Conservation (phyloP, 495 filamentous ascomycete species). For the Diplogelasinospora grovesii region DNA sequence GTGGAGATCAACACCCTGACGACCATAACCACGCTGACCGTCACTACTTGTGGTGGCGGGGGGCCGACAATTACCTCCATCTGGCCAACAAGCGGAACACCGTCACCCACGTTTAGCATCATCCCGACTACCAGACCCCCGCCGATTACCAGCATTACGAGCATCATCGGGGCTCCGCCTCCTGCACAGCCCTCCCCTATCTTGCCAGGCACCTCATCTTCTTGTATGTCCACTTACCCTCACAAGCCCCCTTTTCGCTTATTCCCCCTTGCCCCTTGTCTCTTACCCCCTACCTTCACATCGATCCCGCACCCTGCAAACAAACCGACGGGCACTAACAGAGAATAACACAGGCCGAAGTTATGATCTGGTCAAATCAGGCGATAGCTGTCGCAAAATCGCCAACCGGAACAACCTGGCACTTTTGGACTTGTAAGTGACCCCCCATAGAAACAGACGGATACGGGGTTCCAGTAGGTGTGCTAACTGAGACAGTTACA, state of each 20-base stretch:
- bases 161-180: background rate
- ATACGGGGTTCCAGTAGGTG: too few species aligned
- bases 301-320: too few species aligned
- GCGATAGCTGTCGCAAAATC: constrained; percentile 13
- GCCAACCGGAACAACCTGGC: constrained; percentile 8
- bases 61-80: background rate
- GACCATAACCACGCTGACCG: constrained; percentile 6
- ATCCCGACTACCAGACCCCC: background rate
- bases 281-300: too few species aligned
- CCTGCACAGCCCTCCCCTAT: background rate
- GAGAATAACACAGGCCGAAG: constrained; percentile 4
- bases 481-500: constrained; percentile 9
- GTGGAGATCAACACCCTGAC: constrained; percentile 11
- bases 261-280: too few species aligned
- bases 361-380: constrained; percentile 2
- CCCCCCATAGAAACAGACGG: too few species aligned
- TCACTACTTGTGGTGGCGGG: background rate
- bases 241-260: background rate
- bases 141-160: background rate
- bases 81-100: background rate
- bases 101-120: background rate
- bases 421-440: constrained; percentile 18
- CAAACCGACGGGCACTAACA: background rate
- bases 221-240: background rate
- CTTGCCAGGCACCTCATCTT: background rate